Conservation (phyloP, 306 rosid genomes). For the Prunus persica region DNA sequence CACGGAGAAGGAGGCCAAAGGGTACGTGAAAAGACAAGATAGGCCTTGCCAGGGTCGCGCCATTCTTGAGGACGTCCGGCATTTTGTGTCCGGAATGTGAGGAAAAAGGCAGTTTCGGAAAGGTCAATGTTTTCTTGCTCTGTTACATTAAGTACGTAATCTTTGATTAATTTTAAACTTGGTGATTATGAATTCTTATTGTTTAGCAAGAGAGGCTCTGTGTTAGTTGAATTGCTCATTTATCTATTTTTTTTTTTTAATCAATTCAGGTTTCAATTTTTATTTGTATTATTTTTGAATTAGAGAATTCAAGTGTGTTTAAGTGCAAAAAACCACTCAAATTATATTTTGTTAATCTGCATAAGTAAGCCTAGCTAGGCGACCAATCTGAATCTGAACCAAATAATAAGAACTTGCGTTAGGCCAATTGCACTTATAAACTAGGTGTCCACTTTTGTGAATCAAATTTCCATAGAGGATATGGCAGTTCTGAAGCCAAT, state of each 20-base stretch:
- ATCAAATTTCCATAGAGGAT: not conserved
- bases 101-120: not conserved
- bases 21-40: slow-evolving; percentile 32
- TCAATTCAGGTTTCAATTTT: too few relatives aligned
- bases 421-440: not conserved
- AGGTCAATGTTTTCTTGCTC: not conserved
- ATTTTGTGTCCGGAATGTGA: slow-evolving; percentile 1
- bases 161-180: too few relatives aligned
- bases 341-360: too few relatives aligned
- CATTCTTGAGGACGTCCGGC: slow-evolving; percentile 23
- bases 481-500: not conserved
- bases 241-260: too few relatives aligned
- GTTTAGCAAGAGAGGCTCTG: too few relatives aligned
- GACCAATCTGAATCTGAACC: not conserved
- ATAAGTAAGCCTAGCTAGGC: not conserved
- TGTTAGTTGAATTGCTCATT: too few relatives aligned
- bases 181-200: too few relatives aligned
- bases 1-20: slow-evolving; percentile 22
- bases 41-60: slow-evolving; percentile 12
- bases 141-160: too few relatives aligned
- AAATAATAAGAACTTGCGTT: not conserved
- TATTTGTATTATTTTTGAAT: too few relatives aligned
- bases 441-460: not conserved
- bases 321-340: too few relatives aligned
- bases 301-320: too few relatives aligned